These are phyloP conservation scores for Blakeslea trispora DNA, from an alignment of 371 early-diverging fungal species.

Conservation along the genomic window DNA sequence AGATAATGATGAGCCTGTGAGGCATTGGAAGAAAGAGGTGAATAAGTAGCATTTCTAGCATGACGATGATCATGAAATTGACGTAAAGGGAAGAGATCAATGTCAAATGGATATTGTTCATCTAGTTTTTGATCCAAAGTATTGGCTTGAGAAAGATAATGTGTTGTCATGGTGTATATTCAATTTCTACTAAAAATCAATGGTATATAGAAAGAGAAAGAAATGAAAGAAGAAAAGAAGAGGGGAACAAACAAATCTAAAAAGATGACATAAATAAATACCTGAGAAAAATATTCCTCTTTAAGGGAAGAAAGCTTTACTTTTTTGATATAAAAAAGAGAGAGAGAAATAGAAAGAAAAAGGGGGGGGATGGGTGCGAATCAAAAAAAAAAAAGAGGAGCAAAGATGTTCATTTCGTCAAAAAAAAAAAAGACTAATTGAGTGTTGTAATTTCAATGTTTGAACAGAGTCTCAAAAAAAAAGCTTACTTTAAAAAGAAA, in stretches of 20 bases:
- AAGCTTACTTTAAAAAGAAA: neutral
- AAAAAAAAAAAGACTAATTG: no score
- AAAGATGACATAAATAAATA: conserved; percentile 1
- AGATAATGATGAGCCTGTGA: neutral
- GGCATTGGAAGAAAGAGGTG: neutral
- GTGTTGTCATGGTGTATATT: neutral
- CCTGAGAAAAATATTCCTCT: neutral
- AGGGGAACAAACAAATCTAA: conserved; percentile 2
- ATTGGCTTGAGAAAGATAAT: neutral
- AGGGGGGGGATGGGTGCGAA: no score
- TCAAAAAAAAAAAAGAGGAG: no score
- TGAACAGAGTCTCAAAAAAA: no score
- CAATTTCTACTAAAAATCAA: neutral
- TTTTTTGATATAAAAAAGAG: no score
- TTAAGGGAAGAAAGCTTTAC: neutral
- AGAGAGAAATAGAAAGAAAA: no score
- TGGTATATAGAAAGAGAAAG: neutral
- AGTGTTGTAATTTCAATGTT: no score
- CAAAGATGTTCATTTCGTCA: no score
- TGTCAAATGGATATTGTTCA: neutral
- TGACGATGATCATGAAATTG: neutral
- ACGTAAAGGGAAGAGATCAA: neutral
- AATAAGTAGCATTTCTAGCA: neutral
- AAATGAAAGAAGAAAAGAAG: conserved; percentile 6
- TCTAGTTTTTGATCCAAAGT: neutral